phyloP scores from a whole-genome alignment of 2,329 filamentous ascomycete species.

The Rugonectria rugulosa region DNA sequence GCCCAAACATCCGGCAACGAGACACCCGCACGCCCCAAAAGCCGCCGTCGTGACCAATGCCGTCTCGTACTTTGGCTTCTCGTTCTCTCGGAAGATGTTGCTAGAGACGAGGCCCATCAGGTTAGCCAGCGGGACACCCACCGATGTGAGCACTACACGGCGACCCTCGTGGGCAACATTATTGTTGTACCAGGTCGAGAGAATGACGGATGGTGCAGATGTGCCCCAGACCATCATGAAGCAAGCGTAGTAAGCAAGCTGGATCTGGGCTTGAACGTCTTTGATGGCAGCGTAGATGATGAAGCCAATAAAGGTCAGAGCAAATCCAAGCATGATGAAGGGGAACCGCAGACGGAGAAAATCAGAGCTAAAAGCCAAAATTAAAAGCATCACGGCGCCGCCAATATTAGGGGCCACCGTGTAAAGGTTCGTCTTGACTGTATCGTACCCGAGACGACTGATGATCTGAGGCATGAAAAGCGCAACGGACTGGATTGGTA shows the following conservation, averaged over 20 bases:
- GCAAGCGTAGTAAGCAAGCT: constrained; percentile 57
- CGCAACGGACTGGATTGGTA: too few relatives aligned
- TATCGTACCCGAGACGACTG: constrained; percentile 50
- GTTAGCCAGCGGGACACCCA: constrained; percentile 57
- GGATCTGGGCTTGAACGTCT: constrained; percentile 52
- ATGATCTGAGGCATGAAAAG: constrained; percentile 58
- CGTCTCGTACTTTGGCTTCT: constrained; percentile 56
- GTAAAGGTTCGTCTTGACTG: constrained; percentile 55
- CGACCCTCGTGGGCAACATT: constrained; percentile 57
- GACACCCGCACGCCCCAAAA: constrained; percentile 51
- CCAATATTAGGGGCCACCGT: constrained; percentile 57
- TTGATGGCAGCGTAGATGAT: constrained; percentile 52
- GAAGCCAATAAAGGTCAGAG: constrained; percentile 51
- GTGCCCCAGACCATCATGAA: constrained; percentile 55
- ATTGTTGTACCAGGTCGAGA: constrained; percentile 60
- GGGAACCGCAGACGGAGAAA: constrained; percentile 53
- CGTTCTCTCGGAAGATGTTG: constrained; percentile 54
- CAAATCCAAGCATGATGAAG: constrained; percentile 49
- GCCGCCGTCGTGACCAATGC: constrained; percentile 53
- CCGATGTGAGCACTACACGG: constrained; percentile 54
- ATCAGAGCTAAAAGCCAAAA: constrained; percentile 53
- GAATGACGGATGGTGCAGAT: constrained; percentile 55
- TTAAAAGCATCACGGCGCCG: constrained; percentile 54
- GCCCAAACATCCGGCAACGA: constrained; percentile 51
- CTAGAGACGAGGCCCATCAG: constrained; percentile 53